Evolutionary conservation across 2,329 filamentous ascomycete genomes (phyloP), one percentile per base, ranked within the genome.

Genomic region (Clarireedia homoeocarpa): DNA sequence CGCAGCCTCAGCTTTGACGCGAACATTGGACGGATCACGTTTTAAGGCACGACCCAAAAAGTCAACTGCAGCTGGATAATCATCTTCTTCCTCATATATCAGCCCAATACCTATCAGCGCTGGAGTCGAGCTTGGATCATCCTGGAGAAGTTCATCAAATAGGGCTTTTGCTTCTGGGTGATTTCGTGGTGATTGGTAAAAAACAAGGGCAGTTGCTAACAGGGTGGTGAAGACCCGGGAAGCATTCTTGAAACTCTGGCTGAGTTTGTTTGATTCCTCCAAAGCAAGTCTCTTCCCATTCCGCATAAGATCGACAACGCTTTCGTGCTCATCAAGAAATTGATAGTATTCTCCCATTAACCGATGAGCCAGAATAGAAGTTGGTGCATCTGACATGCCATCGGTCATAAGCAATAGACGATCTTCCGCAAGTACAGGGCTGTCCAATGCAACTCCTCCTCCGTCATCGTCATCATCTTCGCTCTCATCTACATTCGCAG

Each of bases 1-100:
- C 1, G 91, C 92, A 17, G 90, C 83, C 71, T 99, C 95, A 15
- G 88, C 86, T 55, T 83, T 85, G 45, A 99, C 86, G 30, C 85
- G 86, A 20, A 91, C 75, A 63, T 96, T 96, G 10, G 76, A 75
- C 2, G 78, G 74, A 66, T 96, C 89, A 24, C 88, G 82, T 61
- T 84, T 70, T 26, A 95, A 70, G 1, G 94, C 94, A 60, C 89
- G 82, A 40, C 79, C 80, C 12, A 99, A 74, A 66, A 95, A 96
- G 27, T 86, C 81, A 40, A 91, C 83, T 0, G 95, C 94, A 65
- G 89, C 80, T 48, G 81, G 77, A 65, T 89, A 96, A 60, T 97
- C 88, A 65, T 96, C 87, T 62, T 96, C 91, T 65, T 97, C 94
- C 70, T 96, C 91, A 48, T 91, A 86, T 42, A 99, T 92, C 24